Conservation (phyloP, 73 alveolate species). For the Paramecium octaurelia region DNA sequence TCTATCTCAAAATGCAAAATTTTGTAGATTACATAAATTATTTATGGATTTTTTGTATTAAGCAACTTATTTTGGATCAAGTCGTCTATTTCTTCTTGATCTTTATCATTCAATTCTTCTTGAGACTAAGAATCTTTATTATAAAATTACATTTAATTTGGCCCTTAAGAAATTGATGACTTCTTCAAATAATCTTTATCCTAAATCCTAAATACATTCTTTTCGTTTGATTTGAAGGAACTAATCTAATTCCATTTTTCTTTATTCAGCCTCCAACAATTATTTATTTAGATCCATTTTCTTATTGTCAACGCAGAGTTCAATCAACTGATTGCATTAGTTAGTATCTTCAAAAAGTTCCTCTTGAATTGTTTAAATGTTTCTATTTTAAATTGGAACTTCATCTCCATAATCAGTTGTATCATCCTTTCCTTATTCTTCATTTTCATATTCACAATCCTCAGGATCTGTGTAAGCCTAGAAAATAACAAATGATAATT, state of each 20-base stretch:
- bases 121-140: not conserved
- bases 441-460: not conserved
- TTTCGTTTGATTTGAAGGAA: not conserved
- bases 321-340: not conserved
- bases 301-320: slow-evolving; percentile 1
- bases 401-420: slow-evolving; percentile 28
- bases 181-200: slow-evolving; percentile 40
- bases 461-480: slow-evolving; percentile 43
- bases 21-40: slow-evolving; percentile 42
- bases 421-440: not conserved
- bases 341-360: not conserved
- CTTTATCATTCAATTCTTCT: slow-evolving; percentile 50
- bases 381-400: not conserved
- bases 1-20: slow-evolving; percentile 55
- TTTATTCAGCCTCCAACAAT: slow-evolving; percentile 5
- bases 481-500: not conserved
- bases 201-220: slow-evolving; percentile 49
- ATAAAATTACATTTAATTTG: slow-evolving; percentile 44
- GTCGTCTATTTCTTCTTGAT: slow-evolving; percentile 59
- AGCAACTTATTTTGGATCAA: slow-evolving; percentile 27
- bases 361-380: not conserved
- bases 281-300: slow-evolving; percentile 3
- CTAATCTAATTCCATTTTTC: slow-evolving; percentile 44
- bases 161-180: slow-evolving; percentile 40
- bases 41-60: slow-evolving; percentile 21